Conservation (phyloP, 1,284 basidiomycete genomes). For the Tylopilus sp. region DNA sequence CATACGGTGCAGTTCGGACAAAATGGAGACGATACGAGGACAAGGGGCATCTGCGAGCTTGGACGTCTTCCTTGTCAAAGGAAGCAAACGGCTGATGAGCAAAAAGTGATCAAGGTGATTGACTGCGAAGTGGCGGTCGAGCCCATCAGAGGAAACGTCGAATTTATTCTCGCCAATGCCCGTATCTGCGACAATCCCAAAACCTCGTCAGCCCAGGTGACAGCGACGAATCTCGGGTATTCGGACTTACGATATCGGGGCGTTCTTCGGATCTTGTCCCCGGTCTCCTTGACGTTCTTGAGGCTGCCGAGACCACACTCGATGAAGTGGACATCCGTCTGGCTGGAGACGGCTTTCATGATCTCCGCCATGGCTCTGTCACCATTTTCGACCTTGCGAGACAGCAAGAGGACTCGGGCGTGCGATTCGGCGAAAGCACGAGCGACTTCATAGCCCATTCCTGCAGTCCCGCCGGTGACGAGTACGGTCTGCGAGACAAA, state of each 20-base stretch:
- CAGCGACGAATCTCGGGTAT: too few relatives aligned
- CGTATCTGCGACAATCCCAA: constrained; percentile 38
- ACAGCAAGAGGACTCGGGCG: constrained; percentile 41
- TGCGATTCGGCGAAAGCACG: constrained; percentile 37
- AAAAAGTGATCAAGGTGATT: constrained; percentile 33
- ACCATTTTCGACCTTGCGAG: constrained; percentile 39
- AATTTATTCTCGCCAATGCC: constrained; percentile 43
- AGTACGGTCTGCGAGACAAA: constrained; percentile 32
- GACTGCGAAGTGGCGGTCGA: constrained; percentile 40
- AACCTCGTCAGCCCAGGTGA: neutral
- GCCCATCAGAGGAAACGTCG: constrained; percentile 36
- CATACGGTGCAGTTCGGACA: constrained; percentile 40
- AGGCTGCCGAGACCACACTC: constrained; percentile 41
- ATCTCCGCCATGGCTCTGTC: constrained; percentile 40
- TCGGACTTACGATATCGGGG: constrained; percentile 39
- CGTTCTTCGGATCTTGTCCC: constrained; percentile 36
- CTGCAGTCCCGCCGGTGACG: constrained; percentile 43
- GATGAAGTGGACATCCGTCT: constrained; percentile 38
- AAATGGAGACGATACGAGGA: constrained; percentile 42
- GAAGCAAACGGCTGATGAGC: constrained; percentile 43
- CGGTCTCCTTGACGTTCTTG: constrained; percentile 38
- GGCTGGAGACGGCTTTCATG: constrained; percentile 20
- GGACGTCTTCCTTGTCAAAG: constrained; percentile 40
- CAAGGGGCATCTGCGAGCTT: constrained; percentile 23
- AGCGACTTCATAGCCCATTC: constrained; percentile 42